Percentiles rank a stretch among this genome's conserved stretches.
These are phyloP conservation scores for Syzygium jambos DNA, from an alignment of 345 rosid genomes.

Conservation along the genomic window DNA sequence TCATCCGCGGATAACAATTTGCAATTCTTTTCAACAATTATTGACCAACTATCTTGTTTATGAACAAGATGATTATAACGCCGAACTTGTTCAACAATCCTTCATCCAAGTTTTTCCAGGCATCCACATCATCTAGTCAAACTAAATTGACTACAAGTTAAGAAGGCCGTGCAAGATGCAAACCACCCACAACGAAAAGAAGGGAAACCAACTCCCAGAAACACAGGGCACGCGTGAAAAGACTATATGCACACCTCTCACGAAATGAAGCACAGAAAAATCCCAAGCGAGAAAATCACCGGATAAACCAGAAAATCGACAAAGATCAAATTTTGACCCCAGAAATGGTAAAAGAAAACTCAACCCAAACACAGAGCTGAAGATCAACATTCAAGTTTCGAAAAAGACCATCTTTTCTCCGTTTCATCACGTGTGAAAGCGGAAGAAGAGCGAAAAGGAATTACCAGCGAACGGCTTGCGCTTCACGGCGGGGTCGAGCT, in stretches of 20 bases:
- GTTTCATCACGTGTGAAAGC: background rate
- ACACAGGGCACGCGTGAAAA: background rate
- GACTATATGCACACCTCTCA: background rate
- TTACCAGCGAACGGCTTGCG: constrained; percentile 79
- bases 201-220: background rate
- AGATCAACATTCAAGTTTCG: background rate
- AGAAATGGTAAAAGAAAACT: background rate
- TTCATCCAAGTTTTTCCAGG: background rate
- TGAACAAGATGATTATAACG: background rate
- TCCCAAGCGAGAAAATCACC: background rate
- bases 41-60: background rate
- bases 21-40: background rate
- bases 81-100: background rate
- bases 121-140: background rate
- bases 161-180: background rate
- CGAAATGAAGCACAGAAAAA: background rate
- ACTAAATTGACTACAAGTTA: background rate
- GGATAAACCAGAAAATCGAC: background rate
- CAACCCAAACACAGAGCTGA: background rate
- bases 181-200: background rate
- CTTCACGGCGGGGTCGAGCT: constrained; percentile 74
- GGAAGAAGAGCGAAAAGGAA: background rate
- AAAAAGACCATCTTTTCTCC: background rate
- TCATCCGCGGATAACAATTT: background rate
- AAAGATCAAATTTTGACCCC: background rate